Percentiles rank a stretch among this genome's conserved stretches.
These are phyloP conservation scores for Colletotrichum kahawae DNA, from an alignment of 2,329 filamentous ascomycete genomes.

Conservation along the genomic window DNA sequence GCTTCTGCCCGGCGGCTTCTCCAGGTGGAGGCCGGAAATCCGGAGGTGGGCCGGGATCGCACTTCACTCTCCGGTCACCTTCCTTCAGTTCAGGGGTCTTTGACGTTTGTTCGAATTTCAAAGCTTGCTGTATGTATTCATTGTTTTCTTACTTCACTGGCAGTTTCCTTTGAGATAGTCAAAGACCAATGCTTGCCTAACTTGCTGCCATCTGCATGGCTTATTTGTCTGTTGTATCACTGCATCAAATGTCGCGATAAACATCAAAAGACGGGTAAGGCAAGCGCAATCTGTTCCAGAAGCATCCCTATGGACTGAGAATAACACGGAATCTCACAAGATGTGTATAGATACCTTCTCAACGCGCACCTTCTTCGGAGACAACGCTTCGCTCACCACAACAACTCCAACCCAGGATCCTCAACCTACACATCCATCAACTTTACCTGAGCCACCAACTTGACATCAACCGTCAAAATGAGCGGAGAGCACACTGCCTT, in stretches of 20 bases:
- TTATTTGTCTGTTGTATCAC: background rate
- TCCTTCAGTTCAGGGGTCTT: background rate
- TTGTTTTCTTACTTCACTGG: background rate
- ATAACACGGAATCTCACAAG: background rate
- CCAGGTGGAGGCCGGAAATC: background rate
- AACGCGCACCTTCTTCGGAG: background rate
- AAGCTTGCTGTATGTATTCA: background rate
- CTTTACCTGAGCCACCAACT: background rate
- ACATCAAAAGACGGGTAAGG: background rate
- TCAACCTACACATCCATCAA: background rate
- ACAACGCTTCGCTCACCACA: background rate
- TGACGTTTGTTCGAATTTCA: background rate
- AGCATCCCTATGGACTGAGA: background rate
- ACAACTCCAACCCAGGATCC: background rate
- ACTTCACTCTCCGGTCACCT: constrained; percentile 9
- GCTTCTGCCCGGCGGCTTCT: background rate
- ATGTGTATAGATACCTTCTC: background rate
- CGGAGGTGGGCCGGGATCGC: constrained; percentile 14
- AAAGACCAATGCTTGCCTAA: background rate
- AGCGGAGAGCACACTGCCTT: constrained; percentile 53
- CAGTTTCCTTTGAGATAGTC: background rate
- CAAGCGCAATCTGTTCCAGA: background rate
- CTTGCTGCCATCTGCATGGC: background rate
- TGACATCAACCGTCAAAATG: constrained; percentile 32
- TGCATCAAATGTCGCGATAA: background rate